Conservation (phyloP, 2,329 filamentous ascomycete genomes). For the Eutypa lata region DNA sequence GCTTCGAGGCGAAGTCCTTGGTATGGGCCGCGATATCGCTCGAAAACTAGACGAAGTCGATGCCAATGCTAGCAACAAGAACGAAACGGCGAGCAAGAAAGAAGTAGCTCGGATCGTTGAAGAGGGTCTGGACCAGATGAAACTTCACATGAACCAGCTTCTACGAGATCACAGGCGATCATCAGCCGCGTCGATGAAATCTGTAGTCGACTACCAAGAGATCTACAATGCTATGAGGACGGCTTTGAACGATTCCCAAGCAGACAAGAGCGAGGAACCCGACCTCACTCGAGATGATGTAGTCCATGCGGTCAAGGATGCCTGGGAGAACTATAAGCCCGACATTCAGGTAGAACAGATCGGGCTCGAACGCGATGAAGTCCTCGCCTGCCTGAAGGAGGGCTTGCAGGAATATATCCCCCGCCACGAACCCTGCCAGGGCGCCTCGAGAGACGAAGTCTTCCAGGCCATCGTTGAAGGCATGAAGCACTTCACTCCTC, state of each 20-base stretch:
- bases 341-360: constrained; percentile 89
- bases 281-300: constrained; percentile 77
- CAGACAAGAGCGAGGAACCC: constrained; percentile 41
- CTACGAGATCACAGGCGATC: constrained; percentile 72
- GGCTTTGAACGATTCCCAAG: constrained; percentile 63
- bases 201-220: constrained; percentile 72
- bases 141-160: constrained; percentile 76
- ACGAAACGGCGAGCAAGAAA: constrained; percentile 56
- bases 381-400: constrained; percentile 81
- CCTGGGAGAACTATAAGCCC: constrained; percentile 92
- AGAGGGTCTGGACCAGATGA: constrained; percentile 76
- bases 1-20: constrained; percentile 85
- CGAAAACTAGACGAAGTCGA: constrained; percentile 75
- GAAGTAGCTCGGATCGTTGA: constrained; percentile 77
- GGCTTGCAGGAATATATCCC: constrained; percentile 74
- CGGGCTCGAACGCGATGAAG: constrained; percentile 85
- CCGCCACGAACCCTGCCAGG: constrained; percentile 48
- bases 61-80: constrained; percentile 40
- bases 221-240: constrained; percentile 82
- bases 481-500: constrained; percentile 75
- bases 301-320: constrained; percentile 80
- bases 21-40: constrained; percentile 89
- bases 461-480: constrained; percentile 83
- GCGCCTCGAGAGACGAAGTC: constrained; percentile 78
- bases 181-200: constrained; percentile 60